phyloP scores from a whole-genome alignment of 148 eudicot genomes.

The Fagopyrum homotropicum region DNA sequence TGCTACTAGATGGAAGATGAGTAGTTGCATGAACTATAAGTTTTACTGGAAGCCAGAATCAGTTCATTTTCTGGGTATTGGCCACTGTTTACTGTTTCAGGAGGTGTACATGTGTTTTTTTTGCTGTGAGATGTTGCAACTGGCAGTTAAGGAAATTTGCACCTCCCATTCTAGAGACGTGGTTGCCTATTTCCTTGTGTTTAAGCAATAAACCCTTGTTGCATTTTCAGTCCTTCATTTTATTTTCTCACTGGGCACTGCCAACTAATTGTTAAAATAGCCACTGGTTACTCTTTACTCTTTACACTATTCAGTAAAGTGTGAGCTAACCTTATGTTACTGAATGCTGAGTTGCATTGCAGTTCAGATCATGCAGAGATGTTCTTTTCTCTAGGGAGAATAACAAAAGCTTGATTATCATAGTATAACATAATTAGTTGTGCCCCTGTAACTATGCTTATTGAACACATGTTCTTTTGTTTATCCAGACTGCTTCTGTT shows the following conservation, averaged over 20 bases:
- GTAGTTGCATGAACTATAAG: neutral
- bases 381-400: neutral
- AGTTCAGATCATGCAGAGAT: neutral
- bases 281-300: neutral
- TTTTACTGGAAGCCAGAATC: neutral
- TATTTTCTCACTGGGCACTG: neutral
- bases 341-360: neutral
- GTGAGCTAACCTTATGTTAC: neutral
- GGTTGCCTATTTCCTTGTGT: neutral
- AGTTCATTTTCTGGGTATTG: neutral
- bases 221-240: neutral
- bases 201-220: neutral
- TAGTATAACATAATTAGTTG: neutral
- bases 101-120: too few relatives aligned
- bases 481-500: too few relatives aligned
- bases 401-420: neutral
- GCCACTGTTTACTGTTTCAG: neutral
- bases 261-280: neutral
- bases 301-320: neutral
- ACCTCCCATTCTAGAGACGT: neutral
- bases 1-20: neutral
- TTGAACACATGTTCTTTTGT: neutral
- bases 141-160: neutral
- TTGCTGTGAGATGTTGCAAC: neutral
- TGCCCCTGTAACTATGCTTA: neutral